These are phyloP conservation scores for Brettanomyces nanus DNA, from an alignment of 805 yeast species.

Conservation along the genomic window DNA sequence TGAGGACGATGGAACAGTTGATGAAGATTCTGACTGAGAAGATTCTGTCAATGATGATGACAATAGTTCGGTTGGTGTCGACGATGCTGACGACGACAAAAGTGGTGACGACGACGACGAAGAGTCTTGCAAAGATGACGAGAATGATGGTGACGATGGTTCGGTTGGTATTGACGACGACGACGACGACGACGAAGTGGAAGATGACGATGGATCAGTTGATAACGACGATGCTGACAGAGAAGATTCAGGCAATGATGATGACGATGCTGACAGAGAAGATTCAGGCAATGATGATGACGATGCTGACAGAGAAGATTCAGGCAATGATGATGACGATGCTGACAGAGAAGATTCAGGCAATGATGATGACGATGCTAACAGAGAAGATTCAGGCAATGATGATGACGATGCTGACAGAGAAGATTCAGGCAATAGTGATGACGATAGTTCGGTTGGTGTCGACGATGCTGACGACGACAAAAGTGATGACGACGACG, in stretches of 20 bases:
- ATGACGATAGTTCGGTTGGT: too few species aligned
- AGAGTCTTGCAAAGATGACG: slow-evolving; percentile 2
- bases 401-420: too few species aligned
- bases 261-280: background rate
- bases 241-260: background rate
- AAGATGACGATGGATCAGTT: background rate
- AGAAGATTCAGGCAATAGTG: too few species aligned
- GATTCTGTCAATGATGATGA: too few species aligned
- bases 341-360: too few species aligned
- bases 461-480: background rate
- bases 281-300: background rate
- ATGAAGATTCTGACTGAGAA: background rate
- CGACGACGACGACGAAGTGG: background rate
- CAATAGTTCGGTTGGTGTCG: background rate
- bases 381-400: too few species aligned
- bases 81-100: too few species aligned
- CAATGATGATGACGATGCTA: too few species aligned
- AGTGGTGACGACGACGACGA: too few species aligned
- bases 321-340: too few species aligned
- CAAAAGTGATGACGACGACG: background rate
- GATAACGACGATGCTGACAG: slow-evolving; percentile 3
- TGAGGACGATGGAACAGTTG: background rate
- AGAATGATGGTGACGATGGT: slow-evolving; percentile 1
- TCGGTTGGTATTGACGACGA: slow-evolving; percentile 1
- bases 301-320: background rate